Evolutionary conservation across 208 protist species (phyloP).

Genomic region (Leptomonas pyrrhocoris): DNA sequence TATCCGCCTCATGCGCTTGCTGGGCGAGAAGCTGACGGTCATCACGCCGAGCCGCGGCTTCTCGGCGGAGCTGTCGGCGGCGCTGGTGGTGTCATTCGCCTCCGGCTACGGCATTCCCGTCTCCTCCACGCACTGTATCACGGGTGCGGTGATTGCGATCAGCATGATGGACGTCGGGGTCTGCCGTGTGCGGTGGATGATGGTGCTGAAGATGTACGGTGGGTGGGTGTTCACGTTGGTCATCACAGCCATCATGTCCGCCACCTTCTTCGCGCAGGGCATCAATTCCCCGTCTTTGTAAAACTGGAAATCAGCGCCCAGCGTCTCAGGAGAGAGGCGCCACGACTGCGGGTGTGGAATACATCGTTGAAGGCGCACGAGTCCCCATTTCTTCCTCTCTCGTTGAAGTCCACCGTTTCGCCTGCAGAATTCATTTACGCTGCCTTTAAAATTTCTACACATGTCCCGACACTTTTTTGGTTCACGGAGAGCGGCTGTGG

Average conservation of each 20-base stretch:
- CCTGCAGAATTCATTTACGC: no score
- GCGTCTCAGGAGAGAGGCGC: no score
- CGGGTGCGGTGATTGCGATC: slow-evolving; percentile 85
- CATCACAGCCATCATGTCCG: slow-evolving; percentile 63
- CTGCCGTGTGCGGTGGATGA: slow-evolving; percentile 62
- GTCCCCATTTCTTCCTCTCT: no score
- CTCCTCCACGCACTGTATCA: slow-evolving; percentile 91
- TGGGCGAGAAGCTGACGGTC: slow-evolving; percentile 77
- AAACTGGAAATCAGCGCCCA: no score
- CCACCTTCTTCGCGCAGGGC: slow-evolving; percentile 77
- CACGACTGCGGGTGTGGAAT: no score
- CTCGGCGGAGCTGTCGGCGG: slow-evolving; percentile 77
- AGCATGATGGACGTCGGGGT: slow-evolving; percentile 79
- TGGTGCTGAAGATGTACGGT: slow-evolving; percentile 79
- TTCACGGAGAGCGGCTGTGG: no score
- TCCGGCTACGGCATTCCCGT: slow-evolving; percentile 83
- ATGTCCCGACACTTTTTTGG: no score
- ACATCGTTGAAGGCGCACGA: no score
- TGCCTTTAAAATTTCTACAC: no score
- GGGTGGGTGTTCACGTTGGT: slow-evolving; percentile 74
- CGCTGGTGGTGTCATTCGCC: slow-evolving; percentile 78
- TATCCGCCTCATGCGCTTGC: slow-evolving; percentile 65
- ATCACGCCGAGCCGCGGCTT: slow-evolving; percentile 80
- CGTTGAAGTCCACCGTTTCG: no score
- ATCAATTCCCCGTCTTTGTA: slow-evolving; percentile 53